phyloP scores from a whole-genome alignment of 1,139 yeast species.

The Sugiyamaella japonica region DNA sequence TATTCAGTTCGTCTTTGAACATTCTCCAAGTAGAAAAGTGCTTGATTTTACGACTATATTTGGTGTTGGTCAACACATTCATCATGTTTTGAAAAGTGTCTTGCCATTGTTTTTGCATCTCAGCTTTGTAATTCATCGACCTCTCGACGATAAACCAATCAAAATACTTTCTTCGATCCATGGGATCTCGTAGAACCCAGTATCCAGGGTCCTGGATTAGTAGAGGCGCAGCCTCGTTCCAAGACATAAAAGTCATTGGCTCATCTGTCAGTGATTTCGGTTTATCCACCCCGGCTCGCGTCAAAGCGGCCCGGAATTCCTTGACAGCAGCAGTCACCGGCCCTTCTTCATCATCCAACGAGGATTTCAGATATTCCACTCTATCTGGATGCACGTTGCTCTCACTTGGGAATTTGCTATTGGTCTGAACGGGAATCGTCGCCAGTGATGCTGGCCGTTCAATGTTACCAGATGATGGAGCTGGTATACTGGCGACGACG shows the following conservation, averaged over 20 bases:
- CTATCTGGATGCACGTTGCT: constrained; percentile 11
- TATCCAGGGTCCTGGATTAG: constrained; percentile 62
- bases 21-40: constrained; percentile 70
- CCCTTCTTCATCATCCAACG: constrained; percentile 12
- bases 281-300: constrained; percentile 9
- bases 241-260: constrained; percentile 43
- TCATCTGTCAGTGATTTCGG: constrained; percentile 44
- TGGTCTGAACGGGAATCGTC: not conserved
- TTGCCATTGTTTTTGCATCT: constrained; percentile 48
- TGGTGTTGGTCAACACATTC: constrained; percentile 54
- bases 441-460: not conserved
- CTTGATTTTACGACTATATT: constrained; percentile 46
- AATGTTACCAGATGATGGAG: not conserved
- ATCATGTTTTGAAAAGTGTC: constrained; percentile 56
- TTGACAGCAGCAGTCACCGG: not conserved
- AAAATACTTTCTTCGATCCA: constrained; percentile 59
- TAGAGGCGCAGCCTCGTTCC: constrained; percentile 62
- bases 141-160: constrained; percentile 62
- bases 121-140: constrained; percentile 51
- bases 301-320: constrained; percentile 14
- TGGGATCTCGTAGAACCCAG: constrained; percentile 66
- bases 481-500: not conserved
- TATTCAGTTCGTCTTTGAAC: constrained; percentile 43
- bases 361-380: constrained; percentile 2
- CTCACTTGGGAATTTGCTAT: constrained; percentile 8